Base-by-base conservation (phyloP, 495 filamentous ascomycete species). In the Bacidia gigantensis region DNA sequence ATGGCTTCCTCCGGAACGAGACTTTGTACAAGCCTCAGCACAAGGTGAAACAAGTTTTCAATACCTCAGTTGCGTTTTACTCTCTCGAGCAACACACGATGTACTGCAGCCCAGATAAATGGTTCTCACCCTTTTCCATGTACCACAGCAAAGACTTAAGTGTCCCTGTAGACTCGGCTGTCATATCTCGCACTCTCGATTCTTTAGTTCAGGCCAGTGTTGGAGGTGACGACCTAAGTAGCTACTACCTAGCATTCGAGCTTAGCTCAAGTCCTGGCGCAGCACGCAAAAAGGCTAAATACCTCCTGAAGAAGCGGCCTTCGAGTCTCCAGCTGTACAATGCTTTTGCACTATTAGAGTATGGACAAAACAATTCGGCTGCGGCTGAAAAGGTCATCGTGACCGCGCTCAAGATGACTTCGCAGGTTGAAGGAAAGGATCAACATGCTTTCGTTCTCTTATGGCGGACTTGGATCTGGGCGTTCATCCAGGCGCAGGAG, bases 401-500 rank as follows among this genome's bases (percentile, higher is more conserved):
- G 11, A 81, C 80, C 0, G 76, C 86, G 17, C 64, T 87, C 14
- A 67, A 69, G 3, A 79, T 82, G 76, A 70, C 69, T 46, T 61
- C 62, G 32, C 65, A 59, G 3, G 69, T 77, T 11, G 55, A 65
- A 7, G 62, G 66, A 12, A 39, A 45, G 12, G 64, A 72, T 39
- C 61, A 59, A 44, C 57, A 64, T n/a, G 66, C 77, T 35, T 58
- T 56, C 20, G 69, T 80, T 18, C 53, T 82, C 12, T 67, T 92
- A 0, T 89, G 80, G 77, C 77, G 71, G 45, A 80, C 74, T 3
- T 89, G 84, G 78, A 67, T 81, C 3, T 90, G 84, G 86, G 75
- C 82, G 55, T 67, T 76, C 11, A 63, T 94, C 17, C 65, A 74
- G 32, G 61, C 57, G 11, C 64, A 64, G 1, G 67, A 83, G 25